Evolutionary conservation across 257 asterid genomes (phyloP).

Genomic region (Solanum ossicruentum): DNA sequence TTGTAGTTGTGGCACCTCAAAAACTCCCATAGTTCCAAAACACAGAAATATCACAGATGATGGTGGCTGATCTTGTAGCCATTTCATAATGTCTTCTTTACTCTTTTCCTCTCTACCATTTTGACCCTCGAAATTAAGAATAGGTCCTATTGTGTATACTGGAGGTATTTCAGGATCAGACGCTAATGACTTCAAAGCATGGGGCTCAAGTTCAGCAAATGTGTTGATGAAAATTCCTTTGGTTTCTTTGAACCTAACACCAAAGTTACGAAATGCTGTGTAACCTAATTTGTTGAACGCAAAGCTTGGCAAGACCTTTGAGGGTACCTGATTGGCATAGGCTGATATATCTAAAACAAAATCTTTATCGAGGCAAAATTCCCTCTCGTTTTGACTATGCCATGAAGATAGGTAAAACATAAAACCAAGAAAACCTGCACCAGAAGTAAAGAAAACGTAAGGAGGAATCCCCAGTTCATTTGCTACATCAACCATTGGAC

Average conservation of each 20-base stretch:
- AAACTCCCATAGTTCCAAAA: slow-evolving; percentile 10
- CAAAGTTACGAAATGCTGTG: not conserved
- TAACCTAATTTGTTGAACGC: not conserved
- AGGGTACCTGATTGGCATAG: slow-evolving; percentile 12
- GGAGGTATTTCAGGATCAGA: slow-evolving; percentile 2
- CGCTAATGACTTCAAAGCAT: slow-evolving; percentile 10
- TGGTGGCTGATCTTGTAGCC: slow-evolving; percentile 5
- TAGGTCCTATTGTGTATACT: slow-evolving; percentile 37
- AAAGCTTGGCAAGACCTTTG: slow-evolving; percentile 1
- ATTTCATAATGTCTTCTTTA: not conserved
- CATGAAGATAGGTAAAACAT: not conserved
- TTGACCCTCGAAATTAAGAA: not conserved
- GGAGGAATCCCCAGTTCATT: slow-evolving; percentile 23
- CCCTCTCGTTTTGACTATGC: not conserved
- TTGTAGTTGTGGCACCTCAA: not conserved
- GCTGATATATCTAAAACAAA: not conserved
- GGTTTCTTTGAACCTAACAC: not conserved
- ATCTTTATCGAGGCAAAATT: not conserved
- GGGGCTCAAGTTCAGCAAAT: slow-evolving; percentile 26
- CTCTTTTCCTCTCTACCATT: not conserved
- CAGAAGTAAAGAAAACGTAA: slow-evolving; percentile 22
- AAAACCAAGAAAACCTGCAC: slow-evolving; percentile 18
- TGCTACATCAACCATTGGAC: slow-evolving; percentile 21
- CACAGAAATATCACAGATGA: slow-evolving; percentile 10
- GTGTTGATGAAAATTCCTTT: slow-evolving; percentile 38